Evolutionary conservation across 2,329 filamentous ascomycete genomes (phyloP).

Genomic region (Trichoderma sp.): DNA sequence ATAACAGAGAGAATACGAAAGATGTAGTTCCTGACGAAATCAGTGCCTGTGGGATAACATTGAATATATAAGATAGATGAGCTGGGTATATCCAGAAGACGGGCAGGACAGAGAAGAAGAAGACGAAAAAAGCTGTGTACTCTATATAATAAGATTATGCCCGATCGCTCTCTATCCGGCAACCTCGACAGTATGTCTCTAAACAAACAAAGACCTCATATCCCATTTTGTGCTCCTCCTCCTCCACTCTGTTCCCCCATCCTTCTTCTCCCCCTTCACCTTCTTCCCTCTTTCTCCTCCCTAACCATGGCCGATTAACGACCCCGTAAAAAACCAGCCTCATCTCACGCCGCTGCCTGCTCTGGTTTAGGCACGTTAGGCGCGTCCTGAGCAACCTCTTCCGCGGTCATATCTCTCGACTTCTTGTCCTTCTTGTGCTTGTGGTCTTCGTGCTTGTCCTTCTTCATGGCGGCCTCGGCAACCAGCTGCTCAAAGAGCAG

Average conservation of each 20-base stretch:
- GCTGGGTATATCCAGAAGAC: background rate
- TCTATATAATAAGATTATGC: constrained; percentile 24
- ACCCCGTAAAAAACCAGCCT: background rate
- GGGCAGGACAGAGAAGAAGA: background rate
- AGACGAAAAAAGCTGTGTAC: constrained; percentile 20
- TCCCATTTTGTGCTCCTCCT: background rate
- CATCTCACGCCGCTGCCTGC: background rate
- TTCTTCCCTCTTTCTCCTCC: background rate
- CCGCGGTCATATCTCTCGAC: constrained; percentile 39
- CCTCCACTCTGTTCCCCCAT: background rate
- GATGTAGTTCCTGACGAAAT: too few species aligned
- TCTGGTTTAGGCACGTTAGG: constrained; percentile 34
- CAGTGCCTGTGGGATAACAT: background rate
- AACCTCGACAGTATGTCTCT: constrained; percentile 24
- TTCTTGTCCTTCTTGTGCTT: constrained; percentile 58
- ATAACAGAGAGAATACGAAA: too few species aligned
- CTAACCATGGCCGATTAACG: background rate
- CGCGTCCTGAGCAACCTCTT: constrained; percentile 35
- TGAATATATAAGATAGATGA: background rate
- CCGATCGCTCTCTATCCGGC: constrained; percentile 29
- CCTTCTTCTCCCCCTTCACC: background rate
- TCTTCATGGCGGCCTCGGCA: constrained; percentile 93
- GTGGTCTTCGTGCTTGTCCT: constrained; percentile 76
- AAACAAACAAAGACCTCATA: constrained; percentile 20
- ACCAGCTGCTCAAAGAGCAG: constrained; percentile 99